These are phyloP conservation scores for Puya raimondii DNA, from an alignment of 176 grass and related monocot genomes.

Conservation along the genomic window DNA sequence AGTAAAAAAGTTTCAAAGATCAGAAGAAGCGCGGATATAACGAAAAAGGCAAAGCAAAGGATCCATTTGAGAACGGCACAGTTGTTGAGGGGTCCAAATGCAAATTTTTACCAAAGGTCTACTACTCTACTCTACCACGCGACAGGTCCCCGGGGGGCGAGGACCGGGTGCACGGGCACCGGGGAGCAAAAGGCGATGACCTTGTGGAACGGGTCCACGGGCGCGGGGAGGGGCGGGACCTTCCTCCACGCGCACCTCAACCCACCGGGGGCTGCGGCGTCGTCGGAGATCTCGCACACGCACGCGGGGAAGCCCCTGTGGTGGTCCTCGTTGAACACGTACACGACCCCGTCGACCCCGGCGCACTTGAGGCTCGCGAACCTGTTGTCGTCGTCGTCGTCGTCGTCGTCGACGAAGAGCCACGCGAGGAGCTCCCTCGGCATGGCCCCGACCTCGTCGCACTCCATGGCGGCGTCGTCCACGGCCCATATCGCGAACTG, in stretches of 20 bases:
- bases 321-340: constrained; percentile 42
- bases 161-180: constrained; percentile 17
- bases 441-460: constrained; percentile 29
- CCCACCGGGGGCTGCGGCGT: not conserved
- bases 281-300: constrained; percentile 28
- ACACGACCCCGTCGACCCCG: constrained; percentile 41
- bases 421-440: constrained; percentile 26
- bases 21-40: too few relatives aligned
- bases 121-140: too few relatives aligned
- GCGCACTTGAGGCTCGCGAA: constrained; percentile 46
- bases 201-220: constrained; percentile 37
- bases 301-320: constrained; percentile 43
- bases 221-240: constrained; percentile 29
- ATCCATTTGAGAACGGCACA: too few relatives aligned
- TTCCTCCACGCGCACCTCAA: constrained; percentile 29
- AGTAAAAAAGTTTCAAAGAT: too few relatives aligned
- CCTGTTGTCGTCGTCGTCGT: constrained; percentile 36
- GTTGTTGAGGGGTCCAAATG: too few relatives aligned
- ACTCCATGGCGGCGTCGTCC: constrained; percentile 20
- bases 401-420: constrained; percentile 31
- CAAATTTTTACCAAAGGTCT: too few relatives aligned
- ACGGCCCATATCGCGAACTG: constrained; percentile 40
- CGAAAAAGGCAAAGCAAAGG: too few relatives aligned
- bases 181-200: constrained; percentile 39
- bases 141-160: not conserved